These are phyloP conservation scores for Pleurotus salmoneostramineus DNA, from an alignment of 768 basidiomycete species.

Conservation along the genomic window DNA sequence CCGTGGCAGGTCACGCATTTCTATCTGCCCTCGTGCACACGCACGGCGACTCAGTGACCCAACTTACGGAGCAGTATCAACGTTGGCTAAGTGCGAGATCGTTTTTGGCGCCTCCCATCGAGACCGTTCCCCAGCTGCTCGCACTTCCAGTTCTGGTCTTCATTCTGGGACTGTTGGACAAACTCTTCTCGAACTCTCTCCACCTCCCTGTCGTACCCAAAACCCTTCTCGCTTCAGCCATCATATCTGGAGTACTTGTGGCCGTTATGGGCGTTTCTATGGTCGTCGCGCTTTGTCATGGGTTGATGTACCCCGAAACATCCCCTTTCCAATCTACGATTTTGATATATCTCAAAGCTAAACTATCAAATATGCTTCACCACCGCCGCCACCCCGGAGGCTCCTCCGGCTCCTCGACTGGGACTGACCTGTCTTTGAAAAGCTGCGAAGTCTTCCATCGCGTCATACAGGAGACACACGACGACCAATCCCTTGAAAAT, in stretches of 20 bases:
- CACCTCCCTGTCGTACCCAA: background rate
- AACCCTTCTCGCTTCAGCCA: background rate
- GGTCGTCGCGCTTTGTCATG: conserved; percentile 2
- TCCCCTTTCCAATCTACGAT: conserved; percentile 4
- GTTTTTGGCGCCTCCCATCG: conserved; percentile 3
- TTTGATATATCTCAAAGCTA: background rate
- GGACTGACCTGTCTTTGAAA: background rate
- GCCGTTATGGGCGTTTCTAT: background rate
- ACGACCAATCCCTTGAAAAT: conserved; percentile 8
- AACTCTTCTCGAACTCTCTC: conserved; percentile 3
- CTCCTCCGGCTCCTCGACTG: too few relatives aligned
- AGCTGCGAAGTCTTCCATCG: conserved; percentile 3
- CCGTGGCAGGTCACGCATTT: conserved; percentile 5
- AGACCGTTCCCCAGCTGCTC: conserved; percentile 2
- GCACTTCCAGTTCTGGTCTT: conserved; percentile 5
- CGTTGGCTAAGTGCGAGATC: background rate
- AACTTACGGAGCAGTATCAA: conserved; percentile 1
- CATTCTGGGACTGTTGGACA: conserved; percentile 7
- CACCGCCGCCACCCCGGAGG: too few relatives aligned
- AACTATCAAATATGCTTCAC: background rate
- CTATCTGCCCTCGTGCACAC: conserved; percentile 3
- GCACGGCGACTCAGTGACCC: background rate
- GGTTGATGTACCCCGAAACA: background rate
- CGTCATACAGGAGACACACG: conserved; percentile 6
- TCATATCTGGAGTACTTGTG: background rate